Evolutionary conservation across 495 filamentous ascomycete species (phyloP).

Genomic region (Geoglossum glabrum): DNA sequence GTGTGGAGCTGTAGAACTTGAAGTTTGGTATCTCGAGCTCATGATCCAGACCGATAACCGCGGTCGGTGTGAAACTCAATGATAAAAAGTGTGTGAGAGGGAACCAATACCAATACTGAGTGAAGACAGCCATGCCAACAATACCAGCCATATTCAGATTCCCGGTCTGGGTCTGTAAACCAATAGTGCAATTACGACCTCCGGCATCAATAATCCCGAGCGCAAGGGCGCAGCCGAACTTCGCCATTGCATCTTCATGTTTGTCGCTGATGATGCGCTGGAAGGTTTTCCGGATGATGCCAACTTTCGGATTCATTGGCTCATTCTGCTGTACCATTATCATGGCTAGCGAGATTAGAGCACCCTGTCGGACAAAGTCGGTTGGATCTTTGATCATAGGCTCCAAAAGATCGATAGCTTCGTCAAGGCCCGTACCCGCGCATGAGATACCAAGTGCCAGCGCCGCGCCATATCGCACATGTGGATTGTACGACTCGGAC

Average conservation of each 20-base stretch:
- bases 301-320: conserved; percentile 80
- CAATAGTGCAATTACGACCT: conserved; percentile 94
- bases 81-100: conserved; percentile 95
- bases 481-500: conserved; percentile 95
- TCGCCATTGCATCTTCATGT: conserved; percentile 98
- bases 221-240: conserved; percentile 85
- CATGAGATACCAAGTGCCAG: conserved; percentile 98
- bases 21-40: conserved; percentile 87
- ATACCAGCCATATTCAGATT: conserved; percentile 96
- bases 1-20: conserved; percentile 87
- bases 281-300: conserved; percentile 60
- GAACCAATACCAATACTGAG: conserved; percentile 99
- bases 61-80: conserved; percentile 79
- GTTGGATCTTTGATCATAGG: conserved; percentile 99
- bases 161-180: conserved; percentile 89
- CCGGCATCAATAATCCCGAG: conserved; percentile 97
- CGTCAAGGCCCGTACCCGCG: conserved; percentile 87
- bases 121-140: conserved; percentile 94
- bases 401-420: conserved; percentile 90
- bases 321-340: conserved; percentile 97
- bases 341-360: conserved; percentile 89
- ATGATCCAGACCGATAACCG: conserved; percentile 83
- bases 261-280: conserved; percentile 84
- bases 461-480: conserved; percentile 93
- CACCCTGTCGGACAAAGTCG: conserved; percentile 95